Conservation (phyloP, 225 moss, liverwort and hornwort species). For the Asterella californica region DNA sequence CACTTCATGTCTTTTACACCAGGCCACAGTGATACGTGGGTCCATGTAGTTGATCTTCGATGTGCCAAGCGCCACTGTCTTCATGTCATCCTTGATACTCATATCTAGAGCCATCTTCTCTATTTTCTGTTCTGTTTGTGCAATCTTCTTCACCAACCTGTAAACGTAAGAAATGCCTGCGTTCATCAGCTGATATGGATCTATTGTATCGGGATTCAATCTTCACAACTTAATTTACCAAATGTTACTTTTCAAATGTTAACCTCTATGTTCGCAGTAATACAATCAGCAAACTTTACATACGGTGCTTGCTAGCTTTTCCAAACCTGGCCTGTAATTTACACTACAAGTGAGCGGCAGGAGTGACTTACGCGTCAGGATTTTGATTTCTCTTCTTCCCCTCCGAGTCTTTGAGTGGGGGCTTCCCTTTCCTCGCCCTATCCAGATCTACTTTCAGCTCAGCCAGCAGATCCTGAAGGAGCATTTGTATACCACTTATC, state of each 20-base stretch:
- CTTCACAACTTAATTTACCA: neutral
- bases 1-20: constrained; percentile 98
- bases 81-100: constrained; percentile 94
- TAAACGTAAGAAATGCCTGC: neutral
- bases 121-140: constrained; percentile 60
- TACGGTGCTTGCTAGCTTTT: too few species aligned
- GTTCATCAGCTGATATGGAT: too few species aligned
- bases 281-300: too few species aligned
- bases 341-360: neutral
- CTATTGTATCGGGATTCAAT: too few species aligned
- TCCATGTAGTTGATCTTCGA: constrained; percentile 99
- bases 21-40: constrained; percentile 93
- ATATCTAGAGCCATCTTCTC: constrained; percentile 96
- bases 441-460: constrained; percentile 81
- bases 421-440: constrained; percentile 62
- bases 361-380: constrained; percentile 52
- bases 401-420: constrained; percentile 67
- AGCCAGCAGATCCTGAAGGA: constrained; percentile 47
- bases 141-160: constrained; percentile 80
- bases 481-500: neutral
- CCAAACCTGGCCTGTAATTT: too few species aligned
- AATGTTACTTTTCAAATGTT: neutral
- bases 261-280: neutral
- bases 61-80: constrained; percentile 95
- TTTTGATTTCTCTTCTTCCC: constrained; percentile 74